These are phyloP conservation scores for Geranium incanum DNA, from an alignment of 441 rosid genomes.

Conservation along the genomic window DNA sequence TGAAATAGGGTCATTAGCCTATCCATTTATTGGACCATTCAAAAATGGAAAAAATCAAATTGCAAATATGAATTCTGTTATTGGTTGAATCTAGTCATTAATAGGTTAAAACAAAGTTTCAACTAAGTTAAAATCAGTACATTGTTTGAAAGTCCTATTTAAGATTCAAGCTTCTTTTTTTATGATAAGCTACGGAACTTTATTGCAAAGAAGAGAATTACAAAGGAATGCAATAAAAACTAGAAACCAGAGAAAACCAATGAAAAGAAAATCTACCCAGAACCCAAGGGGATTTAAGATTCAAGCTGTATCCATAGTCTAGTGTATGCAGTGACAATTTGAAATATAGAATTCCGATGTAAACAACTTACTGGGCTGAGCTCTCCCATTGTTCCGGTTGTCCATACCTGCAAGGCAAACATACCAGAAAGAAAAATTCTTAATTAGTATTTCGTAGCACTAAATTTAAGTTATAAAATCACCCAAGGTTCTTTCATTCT, in stretches of 20 bases:
- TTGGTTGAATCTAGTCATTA: no score
- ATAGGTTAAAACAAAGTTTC: no score
- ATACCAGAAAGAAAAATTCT: neutral
- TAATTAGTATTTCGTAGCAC: neutral
- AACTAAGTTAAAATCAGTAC: neutral
- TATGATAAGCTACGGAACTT: no score
- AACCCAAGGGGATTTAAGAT: neutral
- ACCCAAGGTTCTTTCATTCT: neutral
- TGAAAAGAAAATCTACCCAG: no score
- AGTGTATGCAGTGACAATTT: neutral
- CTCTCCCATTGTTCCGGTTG: conserved; percentile 96
- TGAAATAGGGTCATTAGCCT: no score
- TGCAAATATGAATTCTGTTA: no score
- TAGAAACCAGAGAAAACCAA: no score
- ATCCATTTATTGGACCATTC: no score
- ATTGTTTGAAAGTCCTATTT: neutral
- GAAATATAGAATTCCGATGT: conserved; percentile 12
- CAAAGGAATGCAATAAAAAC: no score
- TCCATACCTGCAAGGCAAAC: conserved; percentile 55
- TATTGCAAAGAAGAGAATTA: no score
- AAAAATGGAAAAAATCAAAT: no score
- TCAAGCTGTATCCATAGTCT: neutral
- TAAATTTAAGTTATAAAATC: neutral
- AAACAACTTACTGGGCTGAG: conserved; percentile 53
- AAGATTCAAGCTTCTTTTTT: neutral